A percentile compares a stretch with the other conserved stretches of the same genome.
Evolutionary conservation across 1,284 basidiomycete species (phyloP).

Genomic region (Leccinum griseonigrum): DNA sequence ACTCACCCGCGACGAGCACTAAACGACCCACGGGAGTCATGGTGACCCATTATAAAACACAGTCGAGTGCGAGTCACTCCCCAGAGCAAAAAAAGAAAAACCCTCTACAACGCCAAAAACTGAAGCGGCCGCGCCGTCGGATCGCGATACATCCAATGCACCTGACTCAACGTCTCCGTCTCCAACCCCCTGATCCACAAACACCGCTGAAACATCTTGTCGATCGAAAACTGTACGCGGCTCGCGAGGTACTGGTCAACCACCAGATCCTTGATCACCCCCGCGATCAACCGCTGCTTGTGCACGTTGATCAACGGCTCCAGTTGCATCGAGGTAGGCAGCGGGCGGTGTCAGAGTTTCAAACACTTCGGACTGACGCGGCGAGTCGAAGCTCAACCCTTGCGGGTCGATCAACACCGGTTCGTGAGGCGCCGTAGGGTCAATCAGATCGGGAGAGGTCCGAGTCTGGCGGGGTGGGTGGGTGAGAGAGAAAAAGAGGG

Average conservation of each 20-base stretch:
- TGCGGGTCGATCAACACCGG: conserved; percentile 62
- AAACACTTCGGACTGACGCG: conserved; percentile 75
- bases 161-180: conserved; percentile 49
- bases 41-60: too few species aligned
- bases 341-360: conserved; percentile 53
- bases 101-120: conserved; percentile 20
- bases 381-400: conserved; percentile 61
- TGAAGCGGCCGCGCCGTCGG: conserved; percentile 18
- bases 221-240: conserved; percentile 64
- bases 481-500: too few species aligned
- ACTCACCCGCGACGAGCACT: too few species aligned
- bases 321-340: conserved; percentile 74
- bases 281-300: conserved; percentile 79
- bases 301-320: conserved; percentile 86
- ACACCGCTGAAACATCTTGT: conserved; percentile 76
- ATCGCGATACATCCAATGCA: conserved; percentile 37
- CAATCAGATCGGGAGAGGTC: conserved; percentile 65
- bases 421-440: conserved; percentile 75
- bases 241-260: conserved; percentile 79
- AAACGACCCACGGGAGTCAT: too few species aligned
- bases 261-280: conserved; percentile 72
- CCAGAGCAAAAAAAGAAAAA: too few species aligned
- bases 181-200: conserved; percentile 67
- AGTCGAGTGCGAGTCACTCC: too few species aligned
- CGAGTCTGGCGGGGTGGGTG: too few species aligned